phyloP scores from a whole-genome alignment of 2,329 filamentous ascomycete species.

The Fusarium buxicola region DNA sequence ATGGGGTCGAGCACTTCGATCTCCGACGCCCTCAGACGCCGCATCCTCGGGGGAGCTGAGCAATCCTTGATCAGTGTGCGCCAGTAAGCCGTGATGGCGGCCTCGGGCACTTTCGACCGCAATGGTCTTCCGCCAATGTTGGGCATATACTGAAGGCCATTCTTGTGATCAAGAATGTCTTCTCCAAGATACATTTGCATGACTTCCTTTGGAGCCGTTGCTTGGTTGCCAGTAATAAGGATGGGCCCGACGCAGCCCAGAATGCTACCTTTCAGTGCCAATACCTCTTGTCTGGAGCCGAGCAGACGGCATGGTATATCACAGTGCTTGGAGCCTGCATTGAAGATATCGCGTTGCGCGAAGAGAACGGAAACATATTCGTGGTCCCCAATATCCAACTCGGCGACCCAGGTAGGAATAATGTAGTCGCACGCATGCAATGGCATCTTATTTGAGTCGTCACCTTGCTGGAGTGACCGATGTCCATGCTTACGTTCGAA shows the following conservation, averaged over 20 bases:
- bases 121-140: not conserved
- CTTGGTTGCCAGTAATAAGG: accelerated
- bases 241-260: not conserved
- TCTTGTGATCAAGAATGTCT: not conserved
- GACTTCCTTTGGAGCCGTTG: not conserved
- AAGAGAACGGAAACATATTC: slow-evolving; percentile 7
- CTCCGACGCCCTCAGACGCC: not conserved
- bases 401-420: slow-evolving; percentile 17
- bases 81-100: slow-evolving; percentile 14
- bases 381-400: not conserved
- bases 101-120: not conserved
- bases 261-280: not conserved
- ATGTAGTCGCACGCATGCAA: too few relatives aligned
- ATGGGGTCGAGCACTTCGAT: not conserved
- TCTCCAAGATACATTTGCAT: not conserved
- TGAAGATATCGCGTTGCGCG: slow-evolving; percentile 21
- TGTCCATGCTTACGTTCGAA: slow-evolving; percentile 1
- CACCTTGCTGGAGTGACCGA: not conserved
- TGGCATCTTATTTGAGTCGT: accelerated
- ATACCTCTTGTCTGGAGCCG: not conserved
- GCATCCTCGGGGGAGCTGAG: slow-evolving; percentile 11
- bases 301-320: slow-evolving; percentile 4
- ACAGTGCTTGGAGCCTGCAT: not conserved
- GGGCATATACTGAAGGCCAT: not conserved
- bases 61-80: slow-evolving; percentile 21